Evolutionary conservation across 75 land plant species (phyloP).

Genomic region (Sequoiadendron giganteum): DNA sequence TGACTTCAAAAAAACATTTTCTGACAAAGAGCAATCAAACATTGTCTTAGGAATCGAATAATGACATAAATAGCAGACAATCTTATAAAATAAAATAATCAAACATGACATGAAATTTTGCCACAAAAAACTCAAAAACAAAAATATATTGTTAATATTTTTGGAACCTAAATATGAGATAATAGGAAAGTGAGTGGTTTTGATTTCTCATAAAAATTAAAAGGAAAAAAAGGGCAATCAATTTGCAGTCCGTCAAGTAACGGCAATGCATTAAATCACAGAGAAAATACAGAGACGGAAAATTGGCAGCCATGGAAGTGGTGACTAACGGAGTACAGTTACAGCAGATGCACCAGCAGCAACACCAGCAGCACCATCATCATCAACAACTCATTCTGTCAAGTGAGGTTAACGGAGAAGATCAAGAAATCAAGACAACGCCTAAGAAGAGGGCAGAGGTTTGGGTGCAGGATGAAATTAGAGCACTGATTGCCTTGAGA

Average conservation of each 20-base stretch:
- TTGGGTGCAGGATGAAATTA: constrained; percentile 51
- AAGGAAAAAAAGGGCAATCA: not conserved
- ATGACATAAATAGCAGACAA: not conserved
- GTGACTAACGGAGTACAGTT: constrained; percentile 1
- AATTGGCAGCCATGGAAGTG: not conserved
- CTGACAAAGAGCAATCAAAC: too few species aligned
- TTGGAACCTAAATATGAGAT: not conserved
- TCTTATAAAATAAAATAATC: not conserved
- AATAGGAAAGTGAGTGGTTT: not conserved
- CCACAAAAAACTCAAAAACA: not conserved
- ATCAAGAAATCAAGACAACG: constrained; percentile 13
- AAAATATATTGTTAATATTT: not conserved
- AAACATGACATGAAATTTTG: not conserved
- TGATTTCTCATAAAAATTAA: not conserved
- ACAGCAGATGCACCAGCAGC: constrained; percentile 9
- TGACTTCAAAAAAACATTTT: too few species aligned
- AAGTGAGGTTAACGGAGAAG: constrained; percentile 28
- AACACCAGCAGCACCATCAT: not conserved
- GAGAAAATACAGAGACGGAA: not conserved
- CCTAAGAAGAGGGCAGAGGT: constrained; percentile 56
- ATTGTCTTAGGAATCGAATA: not conserved
- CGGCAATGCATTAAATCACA: not conserved
- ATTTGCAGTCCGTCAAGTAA: not conserved
- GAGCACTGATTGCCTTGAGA: constrained; percentile 34
- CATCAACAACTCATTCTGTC: constrained; percentile 48